phyloP scores from a whole-genome alignment of 1,284 basidiomycete genomes.

The Austropuccinia psidii region DNA sequence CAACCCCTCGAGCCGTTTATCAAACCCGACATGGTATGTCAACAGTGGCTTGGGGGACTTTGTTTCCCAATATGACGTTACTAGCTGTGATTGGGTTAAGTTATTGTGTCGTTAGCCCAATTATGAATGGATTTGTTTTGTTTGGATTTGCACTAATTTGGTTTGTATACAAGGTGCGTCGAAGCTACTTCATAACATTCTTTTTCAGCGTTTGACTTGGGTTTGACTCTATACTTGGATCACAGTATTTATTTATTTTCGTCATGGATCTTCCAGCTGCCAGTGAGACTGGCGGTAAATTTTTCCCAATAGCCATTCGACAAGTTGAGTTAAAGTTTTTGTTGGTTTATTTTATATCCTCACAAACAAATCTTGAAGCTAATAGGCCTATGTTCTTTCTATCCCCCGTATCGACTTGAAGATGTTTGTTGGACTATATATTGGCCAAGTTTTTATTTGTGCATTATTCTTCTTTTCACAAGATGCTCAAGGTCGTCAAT shows the following conservation, averaged over 20 bases:
- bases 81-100: conserved; percentile 49
- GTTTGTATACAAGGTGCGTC: conserved; percentile 69
- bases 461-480: conserved; percentile 32
- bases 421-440: conserved; percentile 35
- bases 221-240: background rate
- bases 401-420: too few species aligned
- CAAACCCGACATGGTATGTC: conserved; percentile 63
- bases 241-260: conserved; percentile 50
- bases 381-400: too few species aligned
- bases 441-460: conserved; percentile 22
- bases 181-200: conserved; percentile 46
- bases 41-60: conserved; percentile 71
- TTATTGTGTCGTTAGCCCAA: conserved; percentile 85
- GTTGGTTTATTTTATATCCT: background rate
- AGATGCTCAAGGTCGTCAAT: background rate
- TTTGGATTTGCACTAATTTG: conserved; percentile 77
- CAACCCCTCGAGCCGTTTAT: conserved; percentile 78
- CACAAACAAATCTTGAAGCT: background rate
- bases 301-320: conserved; percentile 89
- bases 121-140: conserved; percentile 84
- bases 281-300: conserved; percentile 81
- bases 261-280: conserved; percentile 62
- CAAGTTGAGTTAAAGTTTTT: conserved; percentile 80
- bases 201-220: conserved; percentile 56
- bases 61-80: conserved; percentile 51